A percentile compares a stretch with the other conserved stretches of the same genome.
phyloP scores from a whole-genome alignment of 2,329 filamentous ascomycete species.

The Cytospora chrysosperma region DNA sequence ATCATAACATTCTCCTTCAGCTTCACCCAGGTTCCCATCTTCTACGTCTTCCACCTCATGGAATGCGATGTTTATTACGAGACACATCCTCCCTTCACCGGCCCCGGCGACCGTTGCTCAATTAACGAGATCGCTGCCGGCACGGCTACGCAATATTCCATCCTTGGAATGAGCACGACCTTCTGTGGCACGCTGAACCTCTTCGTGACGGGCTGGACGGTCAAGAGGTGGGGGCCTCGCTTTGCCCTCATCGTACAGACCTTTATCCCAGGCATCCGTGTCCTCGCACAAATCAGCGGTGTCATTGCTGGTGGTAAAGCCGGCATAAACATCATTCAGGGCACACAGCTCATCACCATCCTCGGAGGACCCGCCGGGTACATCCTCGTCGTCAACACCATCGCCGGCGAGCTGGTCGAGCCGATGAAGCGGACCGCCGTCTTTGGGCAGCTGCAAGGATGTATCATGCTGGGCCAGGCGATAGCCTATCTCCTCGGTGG shows the following conservation, averaged over 20 bases:
- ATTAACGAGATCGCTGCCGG: conserved; percentile 62
- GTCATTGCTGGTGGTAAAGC: conserved; percentile 58
- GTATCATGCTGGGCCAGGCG: conserved; percentile 65
- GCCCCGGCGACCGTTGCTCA: conserved; percentile 54
- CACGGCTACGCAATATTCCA: conserved; percentile 62
- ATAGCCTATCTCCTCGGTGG: conserved; percentile 65
- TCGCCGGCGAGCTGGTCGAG: conserved; percentile 63
- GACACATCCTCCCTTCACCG: conserved; percentile 50
- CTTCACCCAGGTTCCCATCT: conserved; percentile 32
- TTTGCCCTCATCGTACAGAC: conserved; percentile 62
- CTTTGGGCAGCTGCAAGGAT: conserved; percentile 65
- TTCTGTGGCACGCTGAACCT: conserved; percentile 63
- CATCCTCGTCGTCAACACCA: conserved; percentile 66
- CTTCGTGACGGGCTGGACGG: conserved; percentile 65
- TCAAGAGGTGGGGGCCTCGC: conserved; percentile 65
- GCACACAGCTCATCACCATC: conserved; percentile 65
- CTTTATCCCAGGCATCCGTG: conserved; percentile 62
- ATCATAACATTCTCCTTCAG: conserved; percentile 20
- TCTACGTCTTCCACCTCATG: conserved; percentile 71
- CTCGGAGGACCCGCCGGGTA: conserved; percentile 69
- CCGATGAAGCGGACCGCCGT: conserved; percentile 60
- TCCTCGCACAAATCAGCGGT: conserved; percentile 63
- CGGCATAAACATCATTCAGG: conserved; percentile 69
- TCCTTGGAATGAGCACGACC: conserved; percentile 66
- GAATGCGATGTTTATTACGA: conserved; percentile 69